Percentiles rank a stretch among this genome's conserved stretches.
These are phyloP conservation scores for Podospora pseudoanserina DNA, from an alignment of 495 filamentous ascomycete genomes.

Conservation along the genomic window DNA sequence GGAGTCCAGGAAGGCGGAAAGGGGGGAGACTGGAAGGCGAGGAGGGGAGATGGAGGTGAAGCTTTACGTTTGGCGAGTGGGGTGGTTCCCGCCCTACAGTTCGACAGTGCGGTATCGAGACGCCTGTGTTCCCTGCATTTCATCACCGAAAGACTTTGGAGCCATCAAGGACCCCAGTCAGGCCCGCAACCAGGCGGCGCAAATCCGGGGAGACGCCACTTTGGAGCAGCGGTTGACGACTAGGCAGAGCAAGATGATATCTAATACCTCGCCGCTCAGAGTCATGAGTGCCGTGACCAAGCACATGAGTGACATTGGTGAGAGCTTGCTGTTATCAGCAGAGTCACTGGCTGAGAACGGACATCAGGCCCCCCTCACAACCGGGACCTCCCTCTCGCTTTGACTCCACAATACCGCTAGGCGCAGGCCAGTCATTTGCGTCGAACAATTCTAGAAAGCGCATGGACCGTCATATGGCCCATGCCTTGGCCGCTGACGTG, in stretches of 20 bases:
- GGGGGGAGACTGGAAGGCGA: conserved; percentile 14
- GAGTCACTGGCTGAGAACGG: not conserved
- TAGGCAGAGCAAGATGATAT: too few relatives aligned
- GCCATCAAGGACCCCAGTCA: conserved; percentile 8
- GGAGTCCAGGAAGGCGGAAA: conserved; percentile 13
- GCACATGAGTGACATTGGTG: not conserved
- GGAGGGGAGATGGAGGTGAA: conserved; percentile 27
- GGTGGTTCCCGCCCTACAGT: conserved; percentile 32
- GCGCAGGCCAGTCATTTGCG: conserved; percentile 27
- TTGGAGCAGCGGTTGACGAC: not conserved
- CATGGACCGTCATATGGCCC: conserved; percentile 25
- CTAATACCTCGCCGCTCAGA: not conserved
- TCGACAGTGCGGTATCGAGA: conserved; percentile 8
- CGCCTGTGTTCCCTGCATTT: conserved; percentile 20
- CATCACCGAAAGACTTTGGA: conserved; percentile 15
- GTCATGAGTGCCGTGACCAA: not conserved
- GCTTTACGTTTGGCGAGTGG: conserved; percentile 35
- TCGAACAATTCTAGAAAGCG: conserved; percentile 40
- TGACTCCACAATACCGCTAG: conserved; percentile 27
- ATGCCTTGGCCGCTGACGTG: conserved; percentile 20
- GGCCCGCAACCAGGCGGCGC: not conserved
- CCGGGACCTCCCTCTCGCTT: conserved; percentile 19
- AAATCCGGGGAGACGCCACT: not conserved
- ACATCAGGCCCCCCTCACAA: conserved; percentile 22
- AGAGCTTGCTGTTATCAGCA: not conserved